phyloP scores from a whole-genome alignment of 352 stramenopile species.

The Pythium biforme region DNA sequence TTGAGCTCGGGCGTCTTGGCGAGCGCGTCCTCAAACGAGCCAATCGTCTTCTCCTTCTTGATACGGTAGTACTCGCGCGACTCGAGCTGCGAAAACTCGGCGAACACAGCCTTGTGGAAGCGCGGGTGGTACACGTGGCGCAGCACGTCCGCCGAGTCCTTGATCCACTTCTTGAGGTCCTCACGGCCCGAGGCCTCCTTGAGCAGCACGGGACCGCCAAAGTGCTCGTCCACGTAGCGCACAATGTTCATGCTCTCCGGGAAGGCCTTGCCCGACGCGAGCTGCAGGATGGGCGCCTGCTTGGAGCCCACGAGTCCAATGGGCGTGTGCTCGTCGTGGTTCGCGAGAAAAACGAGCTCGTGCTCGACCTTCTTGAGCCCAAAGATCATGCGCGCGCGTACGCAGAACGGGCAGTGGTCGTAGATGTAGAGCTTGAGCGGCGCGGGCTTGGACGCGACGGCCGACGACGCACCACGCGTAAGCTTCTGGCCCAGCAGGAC shows the following conservation, averaged over 20 bases:
- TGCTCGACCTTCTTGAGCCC: conserved; percentile 45
- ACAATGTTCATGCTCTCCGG: conserved; percentile 62
- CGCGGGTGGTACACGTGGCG: conserved; percentile 44
- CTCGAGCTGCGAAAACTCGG: conserved; percentile 46
- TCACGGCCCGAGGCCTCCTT: conserved; percentile 34
- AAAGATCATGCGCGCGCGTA: conserved; percentile 49
- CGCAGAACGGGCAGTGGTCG: conserved; percentile 61
- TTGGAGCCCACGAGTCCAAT: conserved; percentile 46
- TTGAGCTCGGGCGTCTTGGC: conserved; percentile 41
- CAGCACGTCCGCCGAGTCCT: conserved; percentile 30
- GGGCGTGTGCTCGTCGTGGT: conserved; percentile 51
- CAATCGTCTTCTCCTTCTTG: conserved; percentile 59
- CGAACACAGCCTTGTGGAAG: conserved; percentile 31
- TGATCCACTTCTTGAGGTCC: conserved; percentile 48
- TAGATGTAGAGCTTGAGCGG: conserved; percentile 57
- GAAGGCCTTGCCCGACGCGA: conserved; percentile 40
- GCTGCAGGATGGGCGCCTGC: conserved; percentile 47
- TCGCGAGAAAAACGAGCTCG: conserved; percentile 43
- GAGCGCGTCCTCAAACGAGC: conserved; percentile 39
- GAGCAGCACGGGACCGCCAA: conserved; percentile 33
- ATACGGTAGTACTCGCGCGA: conserved; percentile 54
- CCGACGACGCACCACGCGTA: conserved; percentile 4
- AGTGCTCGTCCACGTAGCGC: conserved; percentile 51
- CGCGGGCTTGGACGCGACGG: not conserved
- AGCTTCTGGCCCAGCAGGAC: conserved; percentile 21